Conservation (phyloP, 805 yeast genomes). For the Yarrowia sp. region DNA sequence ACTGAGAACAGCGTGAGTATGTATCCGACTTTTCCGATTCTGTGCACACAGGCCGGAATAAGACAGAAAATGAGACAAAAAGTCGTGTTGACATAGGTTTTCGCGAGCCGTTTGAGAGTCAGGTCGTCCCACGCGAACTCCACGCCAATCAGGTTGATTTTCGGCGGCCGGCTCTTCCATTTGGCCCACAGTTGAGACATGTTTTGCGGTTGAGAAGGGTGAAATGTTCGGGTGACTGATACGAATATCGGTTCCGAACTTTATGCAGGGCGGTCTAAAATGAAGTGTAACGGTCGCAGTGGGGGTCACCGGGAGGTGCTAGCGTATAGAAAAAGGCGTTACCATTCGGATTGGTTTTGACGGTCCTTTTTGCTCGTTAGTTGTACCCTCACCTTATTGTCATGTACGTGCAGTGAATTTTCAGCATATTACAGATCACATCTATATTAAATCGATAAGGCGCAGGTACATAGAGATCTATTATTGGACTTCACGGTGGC, state of each 20-base stretch:
- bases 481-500: too few relatives aligned
- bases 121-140: constrained; percentile 25
- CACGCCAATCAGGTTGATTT: constrained; percentile 10
- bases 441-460: not conserved
- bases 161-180: constrained; percentile 34
- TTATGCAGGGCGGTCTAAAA: not conserved
- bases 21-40: constrained; percentile 33
- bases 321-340: too few relatives aligned
- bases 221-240: not conserved
- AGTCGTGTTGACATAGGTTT: constrained; percentile 16
- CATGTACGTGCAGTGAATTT: too few relatives aligned
- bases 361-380: too few relatives aligned
- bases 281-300: constrained; percentile 12
- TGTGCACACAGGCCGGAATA: constrained; percentile 21
- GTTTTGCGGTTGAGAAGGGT: not conserved
- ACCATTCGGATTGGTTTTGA: too few relatives aligned
- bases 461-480: not conserved
- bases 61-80: constrained; percentile 30
- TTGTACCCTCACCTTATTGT: too few relatives aligned
- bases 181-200: constrained; percentile 24
- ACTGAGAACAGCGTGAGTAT: constrained; percentile 18
- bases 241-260: not conserved
- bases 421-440: too few relatives aligned
- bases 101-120: constrained; percentile 29
- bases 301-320: constrained; percentile 9